Evolutionary conservation across 2,329 filamentous ascomycete species (phyloP).

Genomic region (Trichophyton schoenleinii): DNA sequence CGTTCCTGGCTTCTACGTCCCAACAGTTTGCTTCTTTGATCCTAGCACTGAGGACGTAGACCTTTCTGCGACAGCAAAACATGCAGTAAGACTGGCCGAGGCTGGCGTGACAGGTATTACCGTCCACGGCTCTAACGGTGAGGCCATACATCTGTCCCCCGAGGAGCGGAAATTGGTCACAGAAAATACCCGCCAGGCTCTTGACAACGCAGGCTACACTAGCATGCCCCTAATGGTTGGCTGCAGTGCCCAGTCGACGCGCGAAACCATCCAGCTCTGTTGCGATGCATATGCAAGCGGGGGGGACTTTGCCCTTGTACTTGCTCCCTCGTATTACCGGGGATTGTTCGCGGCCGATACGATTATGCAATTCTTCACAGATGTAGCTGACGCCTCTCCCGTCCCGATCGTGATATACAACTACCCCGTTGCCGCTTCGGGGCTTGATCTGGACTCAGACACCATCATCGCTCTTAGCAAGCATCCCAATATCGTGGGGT

Average conservation of each 20-base stretch:
- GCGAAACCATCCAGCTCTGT: constrained; percentile 64
- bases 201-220: constrained; percentile 66
- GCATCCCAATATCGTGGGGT: constrained; percentile 75
- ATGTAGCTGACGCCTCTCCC: constrained; percentile 62
- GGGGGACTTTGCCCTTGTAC: constrained; percentile 66
- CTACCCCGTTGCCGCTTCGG: constrained; percentile 75
- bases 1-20: constrained; percentile 12
- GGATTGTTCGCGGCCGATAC: constrained; percentile 61
- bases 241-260: constrained; percentile 67
- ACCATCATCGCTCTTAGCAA: constrained; percentile 65
- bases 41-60: constrained; percentile 74
- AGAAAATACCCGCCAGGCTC: constrained; percentile 63
- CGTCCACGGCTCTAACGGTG: constrained; percentile 81
- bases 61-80: constrained; percentile 63
- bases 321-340: constrained; percentile 76
- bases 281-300: constrained; percentile 55
- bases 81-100: constrained; percentile 63
- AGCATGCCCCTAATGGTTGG: constrained; percentile 71
- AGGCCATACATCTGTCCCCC: constrained; percentile 71
- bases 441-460: constrained; percentile 83
- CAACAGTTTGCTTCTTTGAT: constrained; percentile 74
- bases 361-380: constrained; percentile 59
- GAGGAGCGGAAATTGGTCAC: constrained; percentile 67
- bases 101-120: constrained; percentile 72
- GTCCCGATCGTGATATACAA: constrained; percentile 80